Evolutionary conservation across 2,329 filamentous ascomycete genomes (phyloP).

Genomic region (Tolypocladium guangdongense): DNA sequence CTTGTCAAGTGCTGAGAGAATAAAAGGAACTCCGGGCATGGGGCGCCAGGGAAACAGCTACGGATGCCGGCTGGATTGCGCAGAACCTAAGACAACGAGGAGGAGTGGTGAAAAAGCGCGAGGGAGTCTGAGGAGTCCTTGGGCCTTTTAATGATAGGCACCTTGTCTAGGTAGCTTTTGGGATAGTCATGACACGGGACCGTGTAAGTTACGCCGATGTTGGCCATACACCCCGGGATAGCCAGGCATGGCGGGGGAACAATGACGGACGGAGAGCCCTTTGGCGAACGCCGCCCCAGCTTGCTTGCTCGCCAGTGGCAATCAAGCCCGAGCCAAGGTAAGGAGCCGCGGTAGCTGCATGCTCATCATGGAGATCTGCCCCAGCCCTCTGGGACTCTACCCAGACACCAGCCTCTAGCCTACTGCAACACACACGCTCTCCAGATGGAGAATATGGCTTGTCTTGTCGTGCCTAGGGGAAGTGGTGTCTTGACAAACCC

Average conservation of each 20-base stretch:
- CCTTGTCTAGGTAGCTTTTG: neutral
- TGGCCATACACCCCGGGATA: constrained; percentile 4
- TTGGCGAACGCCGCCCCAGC: neutral
- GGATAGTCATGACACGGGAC: constrained; percentile 6
- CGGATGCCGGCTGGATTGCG: constrained; percentile 24
- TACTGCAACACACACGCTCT: neutral
- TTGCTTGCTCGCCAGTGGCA: constrained; percentile 3
- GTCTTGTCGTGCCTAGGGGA: neutral
- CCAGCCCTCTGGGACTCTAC: neutral
- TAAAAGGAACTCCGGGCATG: constrained; percentile 13
- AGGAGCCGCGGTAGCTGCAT: neutral
- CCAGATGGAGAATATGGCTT: neutral
- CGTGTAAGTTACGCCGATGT: constrained; percentile 3
- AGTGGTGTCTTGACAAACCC: constrained; percentile 1
- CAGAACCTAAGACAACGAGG: constrained; percentile 33
- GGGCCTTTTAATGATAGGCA: constrained; percentile 11
- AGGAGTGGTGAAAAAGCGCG: constrained; percentile 23
- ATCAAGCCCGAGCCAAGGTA: neutral
- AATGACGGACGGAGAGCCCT: constrained; percentile 5
- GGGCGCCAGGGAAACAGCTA: constrained; percentile 10
- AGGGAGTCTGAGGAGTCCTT: constrained; percentile 18
- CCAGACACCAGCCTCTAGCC: neutral
- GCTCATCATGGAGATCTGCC: neutral
- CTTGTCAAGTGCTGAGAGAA: neutral
- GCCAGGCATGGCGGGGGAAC: constrained; percentile 3